Base-by-base conservation (phyloP, 108 stramenopile genomes). In the Nannochloropsis oceanica region DNA sequence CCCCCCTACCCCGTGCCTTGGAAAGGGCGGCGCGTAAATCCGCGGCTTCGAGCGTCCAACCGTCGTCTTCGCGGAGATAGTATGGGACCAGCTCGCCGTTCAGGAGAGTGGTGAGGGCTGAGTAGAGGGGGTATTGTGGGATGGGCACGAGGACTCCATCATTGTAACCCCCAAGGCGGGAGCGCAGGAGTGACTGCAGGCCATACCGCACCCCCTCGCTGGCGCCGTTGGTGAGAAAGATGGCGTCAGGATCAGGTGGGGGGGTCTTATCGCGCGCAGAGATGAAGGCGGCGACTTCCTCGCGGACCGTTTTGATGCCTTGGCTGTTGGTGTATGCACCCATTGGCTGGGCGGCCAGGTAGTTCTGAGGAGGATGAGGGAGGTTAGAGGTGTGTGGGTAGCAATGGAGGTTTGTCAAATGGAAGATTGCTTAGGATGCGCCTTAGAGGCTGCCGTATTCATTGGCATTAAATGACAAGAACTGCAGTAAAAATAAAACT, bases 91-190 rank as follows among this genome's bases (percentile, higher is more conserved):
- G 93, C 12, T 90, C 83, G 11, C 95, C 97, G 25, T 94, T 94
- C 11, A 94, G 82, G 42, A 95, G 84, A 43, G 94, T 90, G 81
- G 93, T 91, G 79, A 93, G 87, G 24, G 97, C 97, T 18, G 95
- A 95, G 88, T 97, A 97, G 50, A 97, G 94, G 2, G 97, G 97
- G 89, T 97, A 97, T 87, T 97, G 97, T 12, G 97, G 97, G 83
- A 96, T 96, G 2, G 97, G 97, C 27, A 95, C 94, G 92, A 97
- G 93, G 46, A 97, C 86, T 43, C 90, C 91, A 25, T 91, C 91
- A 14, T 83, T 13, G 43, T 81, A 27, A 18, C 90, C 89, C 12
- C 42, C 87, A 13, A 44, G 27, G 25, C 84, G 80, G 46, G 84
- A 81, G 2, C 92, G 91, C 82, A 96, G 89, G 85, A 96, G 83